Evolutionary conservation across 163 green algal genomes (phyloP), one percentile per base, ranked within the genome.

Genomic region (Smithsoniella earleae): DNA sequence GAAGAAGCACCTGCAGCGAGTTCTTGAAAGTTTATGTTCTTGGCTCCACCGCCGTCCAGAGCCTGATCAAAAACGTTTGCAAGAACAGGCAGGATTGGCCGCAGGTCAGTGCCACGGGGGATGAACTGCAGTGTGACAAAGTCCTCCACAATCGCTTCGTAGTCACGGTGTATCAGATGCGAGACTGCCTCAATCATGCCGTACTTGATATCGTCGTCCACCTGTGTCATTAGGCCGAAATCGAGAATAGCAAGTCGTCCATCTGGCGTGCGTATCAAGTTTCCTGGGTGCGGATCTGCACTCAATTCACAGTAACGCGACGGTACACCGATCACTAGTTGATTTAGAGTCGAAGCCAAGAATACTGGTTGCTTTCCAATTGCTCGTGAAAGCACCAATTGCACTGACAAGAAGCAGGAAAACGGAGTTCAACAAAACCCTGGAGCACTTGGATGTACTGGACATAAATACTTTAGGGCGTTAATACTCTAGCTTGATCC

Each of bases 61-160:
- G 93, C 93, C 76, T 93, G 86, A 75, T 85, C 77, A 77, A 83
- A 82, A 34, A 84, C 91, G 75, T 95, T 95, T 31, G 90, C 89
- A 43, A 98, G 87, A 36, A 94, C 90, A 18, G 92, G 91, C 66
- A 95, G 82, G 75, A 97, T 96, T 73, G 90, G 92, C 45, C 73
- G 74, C 31, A 97, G 82, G 86, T 96, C 89, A 6, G 89, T 95
- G 52, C 88, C 89, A 66, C 79, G 80, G 3, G 89, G 88, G 76
- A 98, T 98, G 84, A 97, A 97, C 76, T 96, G 84, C 44, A 98
- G 85, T 0, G 92, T 95, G 2, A 98, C 93, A 87, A 98, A 98
- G 83, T 97, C 93, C 78, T 94, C 82, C 25, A 96, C 89, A 73
- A 98, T 98, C n/a, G 89, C 87, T 45, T 96, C 89, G 63, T 98